A percentile compares a stretch with the other conserved stretches of the same genome.
Conservation (phyloP, 2,329 filamentous ascomycete species). For the Penicillium occitanis region DNA sequence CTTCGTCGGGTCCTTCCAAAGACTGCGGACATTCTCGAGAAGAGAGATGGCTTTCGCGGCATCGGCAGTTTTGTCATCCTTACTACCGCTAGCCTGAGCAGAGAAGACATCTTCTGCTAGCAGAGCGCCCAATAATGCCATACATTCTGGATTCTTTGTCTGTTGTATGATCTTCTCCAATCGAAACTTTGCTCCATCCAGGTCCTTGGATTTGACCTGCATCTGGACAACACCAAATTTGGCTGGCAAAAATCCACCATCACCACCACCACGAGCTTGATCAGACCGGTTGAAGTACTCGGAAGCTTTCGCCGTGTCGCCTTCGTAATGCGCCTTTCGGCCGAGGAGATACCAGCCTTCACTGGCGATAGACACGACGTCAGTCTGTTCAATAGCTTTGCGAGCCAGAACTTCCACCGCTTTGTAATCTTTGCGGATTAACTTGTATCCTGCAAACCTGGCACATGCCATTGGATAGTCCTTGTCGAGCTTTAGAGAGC, state of each 20-base stretch:
- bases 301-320: conserved; percentile 70
- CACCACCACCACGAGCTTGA: conserved; percentile 85
- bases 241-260: conserved; percentile 85
- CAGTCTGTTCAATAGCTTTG: conserved; percentile 91
- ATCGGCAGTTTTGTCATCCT: conserved; percentile 86
- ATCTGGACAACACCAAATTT: conserved; percentile 94
- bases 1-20: conserved; percentile 93
- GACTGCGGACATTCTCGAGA: conserved; percentile 77
- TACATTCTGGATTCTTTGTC: conserved; percentile 78
- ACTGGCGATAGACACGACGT: conserved; percentile 93
- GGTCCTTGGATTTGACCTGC: conserved; percentile 77
- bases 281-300: conserved; percentile 90
- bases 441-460: conserved; percentile 86
- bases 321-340: conserved; percentile 82
- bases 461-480: conserved; percentile 85
- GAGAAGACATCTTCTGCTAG: conserved; percentile 94
- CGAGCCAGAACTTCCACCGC: conserved; percentile 85
- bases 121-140: conserved; percentile 85
- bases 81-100: conserved; percentile 70
- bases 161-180: conserved; percentile 93
- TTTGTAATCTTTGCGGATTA: conserved; percentile 74
- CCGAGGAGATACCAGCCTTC: conserved; percentile 97
- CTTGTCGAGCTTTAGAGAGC: conserved; percentile 90
- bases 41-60: conserved; percentile 81
- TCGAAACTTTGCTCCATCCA: conserved; percentile 87